Base-by-base conservation (phyloP, 768 basidiomycete species). In the Scleroderma citrinum region DNA sequence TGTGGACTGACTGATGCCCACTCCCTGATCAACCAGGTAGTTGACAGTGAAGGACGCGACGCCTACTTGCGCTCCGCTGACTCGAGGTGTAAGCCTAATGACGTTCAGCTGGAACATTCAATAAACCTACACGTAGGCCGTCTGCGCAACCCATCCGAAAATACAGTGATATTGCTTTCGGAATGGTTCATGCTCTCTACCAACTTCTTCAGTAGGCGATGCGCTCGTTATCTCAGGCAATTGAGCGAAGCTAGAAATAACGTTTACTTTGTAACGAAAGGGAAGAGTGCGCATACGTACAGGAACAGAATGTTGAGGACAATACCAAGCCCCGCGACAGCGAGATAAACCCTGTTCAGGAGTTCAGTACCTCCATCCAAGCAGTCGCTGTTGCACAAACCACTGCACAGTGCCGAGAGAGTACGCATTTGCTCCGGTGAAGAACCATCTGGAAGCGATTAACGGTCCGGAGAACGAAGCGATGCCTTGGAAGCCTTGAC, bases 401-500 rank as follows among this genome's bases (percentile, higher is more conserved):
- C 82, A 83, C 70, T 85, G 83, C 21, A 85, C 82, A 30, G 81
- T 87, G 50, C 76, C 80, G 24, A 87, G 73, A 38, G 73, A 72
- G 21, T 67, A 76, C 7, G 74, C 76, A 62, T 87, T 86, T 43
- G 63, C 74, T 5, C 80, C 86, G 2, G 68, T 70, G 73, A 88
- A 86, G 70, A 88, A 89, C 74, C 79, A 87, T 46, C 79, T 72
- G 4, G 83, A 79, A 20, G 84, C 85, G 56, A 88, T 88, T 55
- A 87, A 74, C 17, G 87, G 85, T 3, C 87, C 81, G 8, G 78
- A 72, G 60, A 88, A 87, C 3, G 80, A 79, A 0, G 86, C 85
- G 37, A 89, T 71, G 20, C 85, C 87, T 59, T 87, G 84, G 70
- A 85, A 87, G 4, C 83, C 83, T 67, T 89, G 87, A 51, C 83